These are phyloP conservation scores for Coffea humblotiana DNA, from an alignment of 305 asterid species.

Conservation along the genomic window DNA sequence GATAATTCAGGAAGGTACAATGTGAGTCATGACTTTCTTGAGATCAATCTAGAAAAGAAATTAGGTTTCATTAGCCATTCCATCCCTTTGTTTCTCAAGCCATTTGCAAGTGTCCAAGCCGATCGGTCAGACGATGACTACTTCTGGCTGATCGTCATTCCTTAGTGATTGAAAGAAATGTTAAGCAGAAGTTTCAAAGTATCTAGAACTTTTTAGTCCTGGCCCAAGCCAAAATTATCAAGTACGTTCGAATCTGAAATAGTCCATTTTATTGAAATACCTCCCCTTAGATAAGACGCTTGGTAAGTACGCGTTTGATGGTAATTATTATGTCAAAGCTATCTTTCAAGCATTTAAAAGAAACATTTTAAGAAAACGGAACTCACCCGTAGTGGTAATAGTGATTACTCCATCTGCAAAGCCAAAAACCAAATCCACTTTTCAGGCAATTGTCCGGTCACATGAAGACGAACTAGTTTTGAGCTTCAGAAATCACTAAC, in stretches of 20 bases:
- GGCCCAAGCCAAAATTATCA: too few relatives aligned
- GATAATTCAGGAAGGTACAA: constrained; percentile 1
- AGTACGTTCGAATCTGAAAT: not conserved
- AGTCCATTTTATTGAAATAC: not conserved
- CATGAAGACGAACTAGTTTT: not conserved
- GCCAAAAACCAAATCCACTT: constrained; percentile 8
- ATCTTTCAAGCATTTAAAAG: not conserved
- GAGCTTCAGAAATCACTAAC: not conserved
- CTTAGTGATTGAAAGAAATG: not conserved
- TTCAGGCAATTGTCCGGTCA: constrained; percentile 19
- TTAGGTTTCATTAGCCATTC: not conserved
- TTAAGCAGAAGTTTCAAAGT: too few relatives aligned
- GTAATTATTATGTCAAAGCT: not conserved
- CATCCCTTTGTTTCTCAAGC: not conserved
- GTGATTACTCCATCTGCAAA: constrained; percentile 75
- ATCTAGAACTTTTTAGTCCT: too few relatives aligned
- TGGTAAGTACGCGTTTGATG: not conserved
- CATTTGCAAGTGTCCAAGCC: not conserved
- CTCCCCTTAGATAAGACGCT: not conserved
- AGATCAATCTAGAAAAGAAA: not conserved
- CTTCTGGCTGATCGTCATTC: not conserved
- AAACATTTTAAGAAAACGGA: constrained; percentile 11
- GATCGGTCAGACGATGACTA: too few relatives aligned
- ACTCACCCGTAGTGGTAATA: constrained; percentile 75
- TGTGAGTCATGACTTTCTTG: not conserved